phyloP scores from a whole-genome alignment of 805 yeast species.

The Myxozyma neotropica region DNA sequence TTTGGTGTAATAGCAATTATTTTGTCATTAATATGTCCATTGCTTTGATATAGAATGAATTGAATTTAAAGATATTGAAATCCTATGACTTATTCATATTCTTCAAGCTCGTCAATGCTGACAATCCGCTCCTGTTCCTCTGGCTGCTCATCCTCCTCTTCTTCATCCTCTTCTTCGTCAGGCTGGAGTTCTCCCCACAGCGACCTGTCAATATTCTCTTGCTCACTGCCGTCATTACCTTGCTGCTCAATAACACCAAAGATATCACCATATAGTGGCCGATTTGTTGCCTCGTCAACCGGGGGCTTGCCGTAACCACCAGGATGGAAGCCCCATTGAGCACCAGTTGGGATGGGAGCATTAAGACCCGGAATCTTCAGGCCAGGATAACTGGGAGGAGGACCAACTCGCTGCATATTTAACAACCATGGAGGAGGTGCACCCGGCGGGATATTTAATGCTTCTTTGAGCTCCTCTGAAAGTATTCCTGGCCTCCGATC shows the following conservation, averaged over 20 bases:
- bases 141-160: constrained; percentile 44
- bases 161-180: constrained; percentile 43
- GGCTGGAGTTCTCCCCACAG: constrained; percentile 46
- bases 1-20: neutral
- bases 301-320: constrained; percentile 48
- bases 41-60: no score
- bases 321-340: constrained; percentile 47
- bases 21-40: no score
- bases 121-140: constrained; percentile 43
- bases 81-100: constrained; percentile 7
- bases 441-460: constrained; percentile 65
- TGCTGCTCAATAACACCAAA: constrained; percentile 34
- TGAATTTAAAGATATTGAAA: neutral
- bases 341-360: constrained; percentile 47
- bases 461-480: constrained; percentile 62
- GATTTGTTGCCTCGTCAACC: constrained; percentile 40
- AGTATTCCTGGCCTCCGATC: constrained; percentile 67
- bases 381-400: constrained; percentile 80
- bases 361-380: constrained; percentile 60
- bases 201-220: constrained; percentile 33
- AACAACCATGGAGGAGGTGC: constrained; percentile 79
- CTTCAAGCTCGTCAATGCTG: constrained; percentile 20
- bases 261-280: constrained; percentile 45
- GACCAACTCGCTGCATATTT: constrained; percentile 68
- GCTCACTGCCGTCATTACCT: constrained; percentile 20